Evolutionary conservation across 139 green algal species (phyloP).

Genomic region (Mesostigma viride): DNA sequence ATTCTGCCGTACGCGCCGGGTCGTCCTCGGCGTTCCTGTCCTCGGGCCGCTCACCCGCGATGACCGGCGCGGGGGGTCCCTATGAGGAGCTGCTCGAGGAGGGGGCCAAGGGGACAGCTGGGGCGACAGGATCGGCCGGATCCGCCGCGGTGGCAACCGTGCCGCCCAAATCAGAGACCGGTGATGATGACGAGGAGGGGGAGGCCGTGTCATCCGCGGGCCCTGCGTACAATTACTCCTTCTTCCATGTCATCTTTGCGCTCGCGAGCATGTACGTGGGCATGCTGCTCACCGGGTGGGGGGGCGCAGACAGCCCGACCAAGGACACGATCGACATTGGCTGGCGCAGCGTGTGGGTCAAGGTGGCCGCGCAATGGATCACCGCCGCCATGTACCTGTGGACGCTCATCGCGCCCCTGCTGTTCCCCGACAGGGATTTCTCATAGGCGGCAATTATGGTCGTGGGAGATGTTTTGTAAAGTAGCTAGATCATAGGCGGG

Average conservation of each 20-base stretch:
- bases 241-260: constrained; percentile 97
- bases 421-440: constrained; percentile 84
- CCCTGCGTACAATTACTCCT: constrained; percentile 39
- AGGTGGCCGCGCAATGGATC: constrained; percentile 62
- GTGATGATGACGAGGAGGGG: constrained; percentile 10
- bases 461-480: no score
- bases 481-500: no score
- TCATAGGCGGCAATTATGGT: no score
- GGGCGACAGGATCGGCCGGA: no score
- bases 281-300: constrained; percentile 97
- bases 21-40: constrained; percentile 51
- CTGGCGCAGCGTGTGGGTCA: constrained; percentile 90
- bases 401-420: constrained; percentile 73
- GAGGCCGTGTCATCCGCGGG: not conserved
- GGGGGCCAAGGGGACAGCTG: no score
- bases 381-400: constrained; percentile 76
- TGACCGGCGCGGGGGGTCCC: no score
- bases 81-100: not conserved
- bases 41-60: no score
- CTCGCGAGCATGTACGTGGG: constrained; percentile 86
- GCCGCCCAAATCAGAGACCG: no score
- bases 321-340: constrained; percentile 84
- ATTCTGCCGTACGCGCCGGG: constrained; percentile 81
- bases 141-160: no score
- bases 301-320: constrained; percentile 42